phyloP scores from a whole-genome alignment of 2,329 filamentous ascomycete genomes.

The Beauveria caledonica region DNA sequence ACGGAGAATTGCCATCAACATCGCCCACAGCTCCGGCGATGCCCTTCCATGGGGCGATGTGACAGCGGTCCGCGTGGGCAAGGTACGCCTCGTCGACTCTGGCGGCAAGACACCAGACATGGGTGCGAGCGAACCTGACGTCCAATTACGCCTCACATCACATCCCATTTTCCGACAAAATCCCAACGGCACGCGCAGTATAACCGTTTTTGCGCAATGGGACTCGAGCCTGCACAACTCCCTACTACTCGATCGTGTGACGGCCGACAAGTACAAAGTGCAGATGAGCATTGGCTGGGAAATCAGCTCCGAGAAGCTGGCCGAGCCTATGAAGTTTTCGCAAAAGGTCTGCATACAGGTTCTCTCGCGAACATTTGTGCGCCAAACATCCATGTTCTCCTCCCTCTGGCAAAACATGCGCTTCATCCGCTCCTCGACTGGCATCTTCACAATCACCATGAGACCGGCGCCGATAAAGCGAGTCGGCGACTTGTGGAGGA shows the following conservation, averaged over 20 bases:
- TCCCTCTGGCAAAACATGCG: constrained; percentile 78
- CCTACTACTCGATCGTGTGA: constrained; percentile 85
- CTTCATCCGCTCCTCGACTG: constrained; percentile 78
- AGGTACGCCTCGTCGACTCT: constrained; percentile 74
- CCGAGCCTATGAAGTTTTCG: constrained; percentile 81
- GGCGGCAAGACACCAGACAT: constrained; percentile 79
- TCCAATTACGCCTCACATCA: constrained; percentile 68
- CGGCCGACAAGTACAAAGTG: constrained; percentile 85
- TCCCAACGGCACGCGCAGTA: constrained; percentile 79
- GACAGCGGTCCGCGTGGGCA: constrained; percentile 66
- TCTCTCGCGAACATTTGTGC: constrained; percentile 72
- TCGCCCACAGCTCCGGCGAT: constrained; percentile 88
- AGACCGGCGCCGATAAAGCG: constrained; percentile 85
- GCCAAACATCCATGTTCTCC: constrained; percentile 79
- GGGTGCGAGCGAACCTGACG: constrained; percentile 61
- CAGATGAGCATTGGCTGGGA: constrained; percentile 86
- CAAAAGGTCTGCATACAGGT: constrained; percentile 78
- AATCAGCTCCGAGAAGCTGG: constrained; percentile 70
- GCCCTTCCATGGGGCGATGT: constrained; percentile 84
- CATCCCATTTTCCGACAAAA: constrained; percentile 76
- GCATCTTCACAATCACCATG: constrained; percentile 79
- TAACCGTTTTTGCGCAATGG: constrained; percentile 88
- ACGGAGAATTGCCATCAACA: constrained; percentile 73
- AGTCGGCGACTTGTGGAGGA: constrained; percentile 88
- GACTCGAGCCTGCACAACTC: constrained; percentile 91